Evolutionary conservation across 2,329 filamentous ascomycete species (phyloP), one percentile per base, ranked within the genome.

Genomic region (Nectriaceae sp.): DNA sequence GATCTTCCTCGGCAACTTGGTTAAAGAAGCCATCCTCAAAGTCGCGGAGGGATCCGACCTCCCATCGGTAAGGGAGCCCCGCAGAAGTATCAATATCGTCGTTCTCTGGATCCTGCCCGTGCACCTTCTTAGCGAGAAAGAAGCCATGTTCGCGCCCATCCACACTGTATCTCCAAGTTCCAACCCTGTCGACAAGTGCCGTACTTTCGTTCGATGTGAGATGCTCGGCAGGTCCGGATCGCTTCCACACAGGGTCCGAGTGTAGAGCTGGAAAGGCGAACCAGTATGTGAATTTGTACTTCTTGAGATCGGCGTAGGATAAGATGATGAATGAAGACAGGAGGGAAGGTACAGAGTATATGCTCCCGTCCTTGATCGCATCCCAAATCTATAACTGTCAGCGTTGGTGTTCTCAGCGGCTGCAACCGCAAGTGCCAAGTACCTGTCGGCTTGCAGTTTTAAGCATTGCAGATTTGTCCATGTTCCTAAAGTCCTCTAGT

Each of bases 221-320:
- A 40, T 69, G 77, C 44, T 75, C 71, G 40, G 82, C 73, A 8
- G 75, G 75, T 2, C 75, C 79, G 2, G 77, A 69, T 43, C 85
- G 75, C 59, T 82, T 86, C 94, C 94, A 99, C 21, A 80, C 76
- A 2, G 90, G 90, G 46, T 93, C 87, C 4, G 93, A 96, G 66
- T 96, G 92, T 38, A 99, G 78, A 15, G 93, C 91, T 1, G 94
- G 94, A 64, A 96, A 99, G 4, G 88, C 93, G 70, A 97, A 97
- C 85, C 95, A 96, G 72, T 97, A 97, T n/a, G 88, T 90, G 67
- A 97, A 97, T 54, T 87, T 90, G 74, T 97, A 97, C 66, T 95
- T 97, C 70, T 99, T 99, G 26, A 99, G 80, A 65, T 99, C 93
- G 53, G 94, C 93, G 67, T 90, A 99, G 15, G 90, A 96, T 39